Evolutionary conservation across 2,329 filamentous ascomycete genomes (phyloP).

Genomic region (Rachicladosporium sp.): DNA sequence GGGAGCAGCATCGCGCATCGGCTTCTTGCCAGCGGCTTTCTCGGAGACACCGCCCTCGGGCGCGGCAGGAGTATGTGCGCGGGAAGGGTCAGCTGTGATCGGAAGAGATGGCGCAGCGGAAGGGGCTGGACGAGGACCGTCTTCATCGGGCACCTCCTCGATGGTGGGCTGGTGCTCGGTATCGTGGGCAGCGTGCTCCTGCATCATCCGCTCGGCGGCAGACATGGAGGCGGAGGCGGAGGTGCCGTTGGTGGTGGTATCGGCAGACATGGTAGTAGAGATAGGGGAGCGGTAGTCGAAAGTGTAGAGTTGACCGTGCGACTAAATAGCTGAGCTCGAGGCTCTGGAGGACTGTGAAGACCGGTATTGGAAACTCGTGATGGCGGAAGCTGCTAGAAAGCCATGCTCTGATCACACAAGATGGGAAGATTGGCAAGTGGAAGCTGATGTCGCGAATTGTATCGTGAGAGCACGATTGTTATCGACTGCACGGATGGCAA

Average conservation of each 20-base stretch:
- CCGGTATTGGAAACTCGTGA: too few species aligned
- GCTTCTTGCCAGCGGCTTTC: conserved; percentile 59
- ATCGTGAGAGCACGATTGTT: too few species aligned
- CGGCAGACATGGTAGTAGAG: conserved; percentile 11
- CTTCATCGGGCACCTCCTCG: conserved; percentile 73
- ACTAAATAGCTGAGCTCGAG: not conserved
- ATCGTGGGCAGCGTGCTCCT: conserved; percentile 41
- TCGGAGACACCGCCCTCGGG: conserved; percentile 35
- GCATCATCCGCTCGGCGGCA: conserved; percentile 38
- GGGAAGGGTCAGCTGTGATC: conserved; percentile 25
- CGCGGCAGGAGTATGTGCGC: conserved; percentile 23
- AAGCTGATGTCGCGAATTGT: too few species aligned
- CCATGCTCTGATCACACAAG: conserved; percentile 3
- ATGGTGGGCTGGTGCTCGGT: conserved; percentile 43
- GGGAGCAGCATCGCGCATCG: conserved; percentile 33
- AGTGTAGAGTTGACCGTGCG: conserved; percentile 7
- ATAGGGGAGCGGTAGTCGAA: not conserved
- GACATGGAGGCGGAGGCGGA: conserved; percentile 10
- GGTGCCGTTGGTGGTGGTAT: conserved; percentile 9
- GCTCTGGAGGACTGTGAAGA: conserved; percentile 1
- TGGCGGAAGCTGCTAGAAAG: not conserved
- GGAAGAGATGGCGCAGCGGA: conserved; percentile 32
- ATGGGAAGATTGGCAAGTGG: not conserved
- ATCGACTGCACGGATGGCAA: too few species aligned
- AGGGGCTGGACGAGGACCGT: conserved; percentile 47